Evolutionary conservation across 805 yeast species (phyloP).

Genomic region (Hemisphaericaspora nanyangensis): DNA sequence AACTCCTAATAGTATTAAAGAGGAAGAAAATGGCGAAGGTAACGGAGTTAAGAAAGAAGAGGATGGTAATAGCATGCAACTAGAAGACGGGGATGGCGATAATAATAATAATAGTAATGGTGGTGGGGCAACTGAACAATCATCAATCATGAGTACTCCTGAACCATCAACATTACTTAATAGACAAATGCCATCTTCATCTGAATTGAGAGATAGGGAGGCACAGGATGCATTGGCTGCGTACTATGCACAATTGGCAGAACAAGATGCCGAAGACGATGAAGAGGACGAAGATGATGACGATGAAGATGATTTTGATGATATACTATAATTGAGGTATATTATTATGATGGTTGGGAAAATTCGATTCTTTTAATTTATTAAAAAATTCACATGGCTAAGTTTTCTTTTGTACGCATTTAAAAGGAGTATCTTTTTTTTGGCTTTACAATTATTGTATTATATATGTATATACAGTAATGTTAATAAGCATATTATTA

Average conservation of each 20-base stretch:
- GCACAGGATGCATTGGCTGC: slow-evolving; percentile 64
- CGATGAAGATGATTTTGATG: slow-evolving; percentile 29
- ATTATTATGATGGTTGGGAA: neutral
- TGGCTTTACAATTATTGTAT: too few species aligned
- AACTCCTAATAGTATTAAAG: slow-evolving; percentile 14
- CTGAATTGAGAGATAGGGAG: slow-evolving; percentile 53
- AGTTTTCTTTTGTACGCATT: too few species aligned
- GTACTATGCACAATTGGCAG: slow-evolving; percentile 74
- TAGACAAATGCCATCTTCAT: slow-evolving; percentile 20
- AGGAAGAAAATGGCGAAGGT: slow-evolving; percentile 11
- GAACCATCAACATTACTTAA: slow-evolving; percentile 11
- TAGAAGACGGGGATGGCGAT: slow-evolving; percentile 7
- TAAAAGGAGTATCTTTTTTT: neutral
- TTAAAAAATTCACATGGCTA: too few species aligned
- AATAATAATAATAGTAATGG: slow-evolving; percentile 2
- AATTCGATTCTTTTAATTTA: too few species aligned
- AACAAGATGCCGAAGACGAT: slow-evolving; percentile 63
- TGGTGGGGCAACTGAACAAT: slow-evolving; percentile 1
- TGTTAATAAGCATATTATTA: too few species aligned
- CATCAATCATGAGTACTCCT: slow-evolving; percentile 7
- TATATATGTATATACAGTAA: too few species aligned
- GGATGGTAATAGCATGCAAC: neutral
- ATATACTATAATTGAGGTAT: slow-evolving; percentile 14
- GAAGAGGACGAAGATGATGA: slow-evolving; percentile 44
- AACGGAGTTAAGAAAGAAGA: neutral